phyloP scores from a whole-genome alignment of 2,329 filamentous ascomycete genomes.

The Claviceps sp. region DNA sequence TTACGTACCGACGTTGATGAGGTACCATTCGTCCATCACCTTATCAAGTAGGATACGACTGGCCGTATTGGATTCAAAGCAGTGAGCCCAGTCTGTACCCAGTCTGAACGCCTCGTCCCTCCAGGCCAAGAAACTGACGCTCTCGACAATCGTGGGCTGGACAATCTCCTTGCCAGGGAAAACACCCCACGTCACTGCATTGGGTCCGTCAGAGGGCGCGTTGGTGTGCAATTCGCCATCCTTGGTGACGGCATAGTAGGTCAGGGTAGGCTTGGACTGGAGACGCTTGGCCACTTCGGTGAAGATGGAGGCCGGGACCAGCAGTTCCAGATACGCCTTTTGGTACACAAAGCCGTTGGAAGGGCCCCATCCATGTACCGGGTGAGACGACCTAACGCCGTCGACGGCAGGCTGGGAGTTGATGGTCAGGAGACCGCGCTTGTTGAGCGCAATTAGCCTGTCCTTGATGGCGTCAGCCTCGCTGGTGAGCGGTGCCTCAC shows the following conservation, averaged over 20 bases:
- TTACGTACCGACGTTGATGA: constrained; percentile 80
- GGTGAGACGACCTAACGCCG: constrained; percentile 74
- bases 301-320: constrained; percentile 71
- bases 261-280: constrained; percentile 65
- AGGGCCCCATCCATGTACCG: constrained; percentile 87
- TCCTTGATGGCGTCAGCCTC: constrained; percentile 70
- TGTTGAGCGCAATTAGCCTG: constrained; percentile 70
- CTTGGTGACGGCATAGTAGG: constrained; percentile 88
- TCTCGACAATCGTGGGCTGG: constrained; percentile 99
- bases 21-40: constrained; percentile 81
- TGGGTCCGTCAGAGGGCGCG: constrained; percentile 71
- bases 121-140: constrained; percentile 94
- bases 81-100: constrained; percentile 87
- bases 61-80: constrained; percentile 62
- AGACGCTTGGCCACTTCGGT: constrained; percentile 66
- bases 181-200: constrained; percentile 98
- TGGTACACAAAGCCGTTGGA: constrained; percentile 95
- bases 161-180: constrained; percentile 98
- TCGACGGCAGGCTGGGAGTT: constrained; percentile 96
- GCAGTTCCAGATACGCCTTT: constrained; percentile 88
- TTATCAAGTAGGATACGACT: constrained; percentile 68
- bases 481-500: constrained; percentile 70
- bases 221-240: constrained; percentile 73
- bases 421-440: constrained; percentile 79
- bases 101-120: constrained; percentile 94